Evolutionary conservation across 169 alveolate species (phyloP), one percentile per base, ranked within the genome.

Genomic region (Ichthyophthirius multifiliis): DNA sequence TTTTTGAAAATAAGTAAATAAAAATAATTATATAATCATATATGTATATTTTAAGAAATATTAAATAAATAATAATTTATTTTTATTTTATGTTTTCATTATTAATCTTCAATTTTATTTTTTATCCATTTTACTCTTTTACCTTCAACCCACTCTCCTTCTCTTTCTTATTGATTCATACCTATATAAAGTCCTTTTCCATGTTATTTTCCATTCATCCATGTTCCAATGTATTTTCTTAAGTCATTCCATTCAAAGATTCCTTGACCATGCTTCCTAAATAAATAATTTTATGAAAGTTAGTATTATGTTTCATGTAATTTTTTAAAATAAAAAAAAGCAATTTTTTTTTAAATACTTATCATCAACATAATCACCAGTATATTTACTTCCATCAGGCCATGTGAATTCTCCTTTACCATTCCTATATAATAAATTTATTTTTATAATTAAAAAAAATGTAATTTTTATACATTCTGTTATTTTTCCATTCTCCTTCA

Each of bases 401-500:
- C 94, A 89, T 63, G 64, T 74, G 47, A 83, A 85, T 13, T 44
- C 62, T 6, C 94, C 94, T 43, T 46, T 64, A 9, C 90, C 89
- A 32, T 84, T 74, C 71, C 85, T 87, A 7, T 76, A 81, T 1
- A 87, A 87, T 55, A 2, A 15, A 18, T 55, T 55, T 2, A 48
- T 1, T 55, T 55, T 1, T 10, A 12, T 12, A 55, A 18, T n/a
- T n/a, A n/a, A n/a, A n/a, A n/a, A n/a, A n/a, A n/a, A n/a, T n/a
- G n/a, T n/a, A n/a, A 62, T 87, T 62, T 18, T 94, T 94, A 83
- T 92, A 86, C 93, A 89, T 89, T 83, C 84, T 88, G 74, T 85
- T 89, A 63, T 84, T 62, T 43, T 78, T 79, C 96, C 94, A 92
- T 67, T 89, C 86, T 31, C 96, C 96, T 45, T 82, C 78, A 85